Conservation (phyloP, 1,139 yeast species). For the Nakaseomyces sp. region DNA sequence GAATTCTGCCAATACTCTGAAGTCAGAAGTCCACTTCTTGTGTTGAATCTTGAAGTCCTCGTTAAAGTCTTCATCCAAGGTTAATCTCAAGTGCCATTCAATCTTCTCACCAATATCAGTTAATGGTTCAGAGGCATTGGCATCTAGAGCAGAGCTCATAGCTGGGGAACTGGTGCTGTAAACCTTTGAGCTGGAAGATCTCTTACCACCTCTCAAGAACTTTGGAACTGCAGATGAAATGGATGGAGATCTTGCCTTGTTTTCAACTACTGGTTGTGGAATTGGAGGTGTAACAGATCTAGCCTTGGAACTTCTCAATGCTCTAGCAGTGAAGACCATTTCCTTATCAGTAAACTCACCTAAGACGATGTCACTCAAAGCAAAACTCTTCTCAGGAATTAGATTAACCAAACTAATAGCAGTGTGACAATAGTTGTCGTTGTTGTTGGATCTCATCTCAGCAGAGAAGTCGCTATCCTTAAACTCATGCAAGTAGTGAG, state of each 20-base stretch:
- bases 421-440: conserved; percentile 2
- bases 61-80: not conserved
- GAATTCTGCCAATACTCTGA: conserved; percentile 10
- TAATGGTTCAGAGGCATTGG: not conserved
- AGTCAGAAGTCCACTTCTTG: conserved; percentile 15
- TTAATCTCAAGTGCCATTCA: conserved; percentile 2
- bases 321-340: conserved; percentile 3
- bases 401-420: conserved; percentile 2
- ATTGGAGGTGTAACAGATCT: not conserved
- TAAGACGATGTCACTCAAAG: not conserved
- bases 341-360: conserved; percentile 2
- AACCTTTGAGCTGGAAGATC: not conserved
- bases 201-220: conserved; percentile 4
- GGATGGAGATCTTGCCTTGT: conserved; percentile 1
- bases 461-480: conserved; percentile 49
- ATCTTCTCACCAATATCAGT: conserved; percentile 3
- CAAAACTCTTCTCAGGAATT: conserved; percentile 3
- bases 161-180: not conserved
- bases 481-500: conserved; percentile 63
- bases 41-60: conserved; percentile 8
- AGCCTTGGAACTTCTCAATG: not conserved
- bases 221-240: conserved; percentile 6
- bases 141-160: conserved; percentile 2
- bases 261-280: not conserved
- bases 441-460: not conserved